Conservation (phyloP, 2,329 filamentous ascomycete species). For the Phyllosticta capitalensis region DNA sequence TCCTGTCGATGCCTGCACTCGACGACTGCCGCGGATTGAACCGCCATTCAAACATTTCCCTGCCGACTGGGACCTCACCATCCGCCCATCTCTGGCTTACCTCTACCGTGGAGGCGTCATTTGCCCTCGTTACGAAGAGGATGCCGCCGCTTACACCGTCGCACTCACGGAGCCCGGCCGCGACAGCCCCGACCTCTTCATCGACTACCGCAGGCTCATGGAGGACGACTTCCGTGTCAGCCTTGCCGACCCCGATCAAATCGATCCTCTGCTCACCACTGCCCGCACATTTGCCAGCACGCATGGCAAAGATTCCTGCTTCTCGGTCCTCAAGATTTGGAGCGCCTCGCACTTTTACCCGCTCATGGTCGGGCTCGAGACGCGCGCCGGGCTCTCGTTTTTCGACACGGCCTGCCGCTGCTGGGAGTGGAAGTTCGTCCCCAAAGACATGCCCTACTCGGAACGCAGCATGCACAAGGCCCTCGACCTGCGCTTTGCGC, state of each 20-base stretch:
- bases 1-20: constrained; percentile 22
- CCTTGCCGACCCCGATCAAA: constrained; percentile 25
- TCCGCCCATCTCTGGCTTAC: constrained; percentile 35
- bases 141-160: constrained; percentile 29
- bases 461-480: constrained; percentile 38
- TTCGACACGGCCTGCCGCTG: constrained; percentile 33
- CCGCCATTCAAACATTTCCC: constrained; percentile 22
- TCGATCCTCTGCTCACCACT: constrained; percentile 24
- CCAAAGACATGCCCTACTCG: constrained; percentile 37
- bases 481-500: constrained; percentile 23
- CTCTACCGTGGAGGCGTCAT: constrained; percentile 40
- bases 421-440: constrained; percentile 41
- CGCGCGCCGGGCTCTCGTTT: constrained; percentile 30
- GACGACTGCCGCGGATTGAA: neutral
- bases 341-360: constrained; percentile 42
- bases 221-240: constrained; percentile 17
- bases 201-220: constrained; percentile 29
- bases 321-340: constrained; percentile 39
- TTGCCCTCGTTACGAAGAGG: constrained; percentile 18
- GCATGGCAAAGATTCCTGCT: constrained; percentile 23
- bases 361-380: constrained; percentile 34
- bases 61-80: constrained; percentile 31
- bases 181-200: constrained; percentile 32
- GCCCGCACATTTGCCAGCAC: constrained; percentile 23
- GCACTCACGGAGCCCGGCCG: constrained; percentile 29